Base-by-base conservation (phyloP, 192 early-diverging fungal species). In the Coemansia sp. region DNA sequence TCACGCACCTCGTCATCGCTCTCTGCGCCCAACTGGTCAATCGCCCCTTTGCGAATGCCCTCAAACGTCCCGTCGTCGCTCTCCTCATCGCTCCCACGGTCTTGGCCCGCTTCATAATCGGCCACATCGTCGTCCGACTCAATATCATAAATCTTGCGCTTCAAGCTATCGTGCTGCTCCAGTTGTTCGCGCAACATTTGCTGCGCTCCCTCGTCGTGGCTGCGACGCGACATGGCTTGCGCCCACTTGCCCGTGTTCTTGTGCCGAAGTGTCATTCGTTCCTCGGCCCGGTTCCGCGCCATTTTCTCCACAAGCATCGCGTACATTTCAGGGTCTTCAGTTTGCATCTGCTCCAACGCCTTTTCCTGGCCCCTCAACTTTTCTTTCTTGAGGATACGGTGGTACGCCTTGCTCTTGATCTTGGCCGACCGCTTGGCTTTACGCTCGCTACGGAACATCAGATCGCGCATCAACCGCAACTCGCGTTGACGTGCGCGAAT, bases 201-300 rank as follows among this genome's bases (percentile, higher is more conserved):
- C 21, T 90, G 92, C 4, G 89, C 85, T 47, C 78, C 79, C 19
- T 76, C 85, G 19, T 82, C 82, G 45, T 86, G 87, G 32, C 87
- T 75, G 37, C 70, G 70, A 57, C 83, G 76, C 32, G 93, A 70
- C 83, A 93, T 86, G 27, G 89, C 84, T 63, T 91, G 92, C 22
- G 96, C 94, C 97, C 97, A 99, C 75, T 98, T 96, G 62, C 94
- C 89, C 0, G 88, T 95, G 69, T 93, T 94, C 77, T 97, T 97
- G 77, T 97, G 96, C 21, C 92, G 88, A 58, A 95, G 76, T 1
- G 94, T 86, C 88, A 98, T 93, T 17, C 97, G 91, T 72, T 97
- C 96, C 69, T 91, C 82, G 5, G 93, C 95, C 41, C 97, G 86
- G 27, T 47, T 59, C 58, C 57, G 50, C 1, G 79, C 70, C 70